Evolutionary conservation across 2,329 filamentous ascomycete species (phyloP).

Genomic region (Epichloe brachyelytri): DNA sequence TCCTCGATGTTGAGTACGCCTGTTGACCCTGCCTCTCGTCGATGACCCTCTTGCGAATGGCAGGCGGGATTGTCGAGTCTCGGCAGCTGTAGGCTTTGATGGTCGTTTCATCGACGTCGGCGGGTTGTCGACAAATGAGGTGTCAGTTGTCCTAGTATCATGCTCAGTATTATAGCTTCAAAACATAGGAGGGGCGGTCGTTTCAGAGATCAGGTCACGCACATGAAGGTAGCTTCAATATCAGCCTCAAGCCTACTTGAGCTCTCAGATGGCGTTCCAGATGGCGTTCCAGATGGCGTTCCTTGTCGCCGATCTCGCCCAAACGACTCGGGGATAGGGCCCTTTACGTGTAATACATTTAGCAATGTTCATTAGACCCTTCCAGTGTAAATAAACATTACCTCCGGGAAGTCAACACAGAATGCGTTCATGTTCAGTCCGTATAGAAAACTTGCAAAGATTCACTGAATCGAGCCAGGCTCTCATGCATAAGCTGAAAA

Average conservation of each 20-base stretch:
- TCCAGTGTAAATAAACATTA: slow-evolving; percentile 20
- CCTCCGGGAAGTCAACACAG: slow-evolving; percentile 94
- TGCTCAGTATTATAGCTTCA: slow-evolving; percentile 5
- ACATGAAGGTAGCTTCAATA: slow-evolving; percentile 79
- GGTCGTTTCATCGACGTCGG: slow-evolving; percentile 38
- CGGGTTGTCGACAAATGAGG: slow-evolving; percentile 81
- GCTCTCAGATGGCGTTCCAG: slow-evolving; percentile 10
- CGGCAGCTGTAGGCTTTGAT: slow-evolving; percentile 31
- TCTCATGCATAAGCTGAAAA: slow-evolving; percentile 93
- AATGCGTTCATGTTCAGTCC: slow-evolving; percentile 99
- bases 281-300: slow-evolving; percentile 37
- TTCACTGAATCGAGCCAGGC: slow-evolving; percentile 82
- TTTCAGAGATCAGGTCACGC: slow-evolving; percentile 19
- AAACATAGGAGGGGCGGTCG: slow-evolving; percentile 2
- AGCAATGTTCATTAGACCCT: background rate
- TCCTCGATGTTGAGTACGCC: slow-evolving; percentile 23
- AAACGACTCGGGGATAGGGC: slow-evolving; percentile 75
- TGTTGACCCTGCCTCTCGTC: slow-evolving; percentile 16
- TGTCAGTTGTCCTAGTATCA: slow-evolving; percentile 65
- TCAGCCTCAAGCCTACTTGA: slow-evolving; percentile 26
- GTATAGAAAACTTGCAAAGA: slow-evolving; percentile 88
- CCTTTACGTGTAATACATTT: slow-evolving; percentile 32
- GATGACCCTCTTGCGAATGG: slow-evolving; percentile 31
- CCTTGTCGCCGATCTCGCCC: slow-evolving; percentile 48
- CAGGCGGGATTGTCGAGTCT: slow-evolving; percentile 32